Evolutionary conservation across 2,329 filamentous ascomycete genomes (phyloP), one percentile per base, ranked within the genome.

Genomic region (Paecilomyces sp.): DNA sequence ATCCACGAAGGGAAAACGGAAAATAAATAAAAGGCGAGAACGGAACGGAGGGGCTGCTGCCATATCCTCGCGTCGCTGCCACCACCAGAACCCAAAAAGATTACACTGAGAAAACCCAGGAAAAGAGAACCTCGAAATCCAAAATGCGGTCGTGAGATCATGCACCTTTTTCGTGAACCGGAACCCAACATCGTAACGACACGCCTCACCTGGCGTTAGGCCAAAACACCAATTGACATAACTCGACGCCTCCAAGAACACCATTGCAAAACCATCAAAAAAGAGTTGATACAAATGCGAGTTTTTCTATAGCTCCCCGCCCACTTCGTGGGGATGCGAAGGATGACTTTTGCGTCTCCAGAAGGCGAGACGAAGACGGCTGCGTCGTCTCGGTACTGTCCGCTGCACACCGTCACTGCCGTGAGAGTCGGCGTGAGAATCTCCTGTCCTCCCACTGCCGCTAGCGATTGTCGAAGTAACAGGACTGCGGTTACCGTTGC

Each of bases 361-460:
- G 54, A 77, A 77, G 33, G 75, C 75, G 58, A 77, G 66, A 47
- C 75, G 72, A 52, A 77, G 66, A 13, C 75, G 72, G 58, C 75
- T 77, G 54, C 71, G 67, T 18, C 71, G 69, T 60, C 76, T 76
- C 13, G 70, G 70, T 51, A 76, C 64, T 56, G 65, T 64, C n/a
- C 67, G 68, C 28, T 59, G 58, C 2, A 58, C 30, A 30, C 67
- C 67, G 59, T 63, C 62, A 36, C 56, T 31, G 30, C 61, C 63
- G 12, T 59, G 55, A 25, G 64, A 59, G 22, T 53, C 51, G 15
- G 9, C 22, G 18, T 70, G 58, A 30, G 41, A 47, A 47, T 36
- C 52, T 60, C 31, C 31, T 28, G 28, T 50, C 62, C 8, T 73
- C 51, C 66, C 68, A 9, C 65, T 61, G 11, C 69, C 41, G n/a